Base-by-base conservation (phyloP, 306 rosid genomes). In the Cicer cuneatum region DNA sequence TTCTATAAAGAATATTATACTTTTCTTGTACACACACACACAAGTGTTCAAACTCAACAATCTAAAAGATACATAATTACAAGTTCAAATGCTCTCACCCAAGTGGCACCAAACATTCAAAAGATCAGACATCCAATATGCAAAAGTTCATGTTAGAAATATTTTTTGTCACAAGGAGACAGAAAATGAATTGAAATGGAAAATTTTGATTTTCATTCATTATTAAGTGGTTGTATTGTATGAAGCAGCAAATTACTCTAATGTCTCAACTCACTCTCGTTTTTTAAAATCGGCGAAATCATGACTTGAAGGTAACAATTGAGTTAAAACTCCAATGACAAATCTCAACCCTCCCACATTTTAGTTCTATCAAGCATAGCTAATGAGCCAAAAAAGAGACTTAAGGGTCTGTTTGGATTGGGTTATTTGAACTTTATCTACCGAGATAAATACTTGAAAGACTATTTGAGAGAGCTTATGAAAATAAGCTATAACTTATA, bases 1-100 rank as follows among this genome's bases (percentile, higher is more conserved):
- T 66, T 19, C 47, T 41, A 8, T 49, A 10, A 54, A 63, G n/a
- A 53, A 71, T 46, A 56, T 14, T 72, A 72, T 71, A 45, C 13
- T 12, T 10, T 9, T 40, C 71, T 24, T 29, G 51, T 47, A 38
- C 48, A 38, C 14, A 39, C 54, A 8, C 58, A 10, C 24, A 5
- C 38, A 48, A 10, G 0, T 7, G 3, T 15, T 15, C 12, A 74
- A 48, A 60, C 15, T 48, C 9, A 16, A 74, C 52, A 63, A 62
- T 11, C 62, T 48, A 29, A 29, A 75, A 19, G 7, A 53, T 11
- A 54, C 58, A 71, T 19, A 52, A 1, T 12, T 18, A 19, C 19
- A 66, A 42, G 42, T 0, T 21, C 66, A 24, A 52, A 8, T 3
- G 10, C 66, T 33, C 33, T 45, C 29, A 53, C 38, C 42, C 48